Percentiles rank a stretch among this genome's conserved stretches.
Conservation (phyloP, 2,329 filamentous ascomycete genomes). For the Pseudogymnoascus sp. region DNA sequence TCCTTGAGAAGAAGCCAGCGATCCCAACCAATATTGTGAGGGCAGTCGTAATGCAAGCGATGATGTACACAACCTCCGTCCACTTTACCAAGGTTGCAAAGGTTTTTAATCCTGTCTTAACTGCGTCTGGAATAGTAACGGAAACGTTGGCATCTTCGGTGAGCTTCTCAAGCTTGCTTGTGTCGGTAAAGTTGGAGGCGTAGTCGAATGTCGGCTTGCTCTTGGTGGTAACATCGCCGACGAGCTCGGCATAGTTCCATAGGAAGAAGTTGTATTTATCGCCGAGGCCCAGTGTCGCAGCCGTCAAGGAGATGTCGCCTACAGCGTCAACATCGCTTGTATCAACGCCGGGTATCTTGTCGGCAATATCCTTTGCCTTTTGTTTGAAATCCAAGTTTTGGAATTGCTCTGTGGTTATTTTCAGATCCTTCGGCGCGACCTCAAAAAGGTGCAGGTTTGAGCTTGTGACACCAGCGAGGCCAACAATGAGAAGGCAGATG, state of each 20-base stretch:
- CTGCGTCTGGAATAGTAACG: conserved; percentile 58
- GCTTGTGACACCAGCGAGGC: conserved; percentile 49
- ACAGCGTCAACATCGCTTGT: conserved; percentile 8
- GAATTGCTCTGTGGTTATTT: conserved; percentile 37
- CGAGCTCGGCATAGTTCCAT: conserved; percentile 74
- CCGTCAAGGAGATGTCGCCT: conserved; percentile 44
- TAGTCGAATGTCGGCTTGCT: conserved; percentile 66
- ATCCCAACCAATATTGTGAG: conserved; percentile 71
- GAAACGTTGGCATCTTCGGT: conserved; percentile 43
- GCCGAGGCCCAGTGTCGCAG: conserved; percentile 48
- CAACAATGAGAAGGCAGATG: conserved; percentile 56
- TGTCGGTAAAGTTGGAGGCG: conserved; percentile 64
- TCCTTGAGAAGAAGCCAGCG: conserved; percentile 74
- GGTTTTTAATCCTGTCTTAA: conserved; percentile 60
- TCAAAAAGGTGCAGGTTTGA: conserved; percentile 52
- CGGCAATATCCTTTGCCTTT: neutral
- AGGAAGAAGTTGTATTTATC: conserved; percentile 76
- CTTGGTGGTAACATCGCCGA: conserved; percentile 53
- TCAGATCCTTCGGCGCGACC: conserved; percentile 55
- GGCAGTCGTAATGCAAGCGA: conserved; percentile 62
- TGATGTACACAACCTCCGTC: conserved; percentile 75
- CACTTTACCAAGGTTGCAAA: conserved; percentile 72
- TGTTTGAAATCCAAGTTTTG: conserved; percentile 24
- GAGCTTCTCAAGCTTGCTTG: conserved; percentile 53
- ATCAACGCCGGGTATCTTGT: neutral